Evolutionary conservation across 441 rosid genomes (phyloP).

Genomic region (Biscutella laevigata): DNA sequence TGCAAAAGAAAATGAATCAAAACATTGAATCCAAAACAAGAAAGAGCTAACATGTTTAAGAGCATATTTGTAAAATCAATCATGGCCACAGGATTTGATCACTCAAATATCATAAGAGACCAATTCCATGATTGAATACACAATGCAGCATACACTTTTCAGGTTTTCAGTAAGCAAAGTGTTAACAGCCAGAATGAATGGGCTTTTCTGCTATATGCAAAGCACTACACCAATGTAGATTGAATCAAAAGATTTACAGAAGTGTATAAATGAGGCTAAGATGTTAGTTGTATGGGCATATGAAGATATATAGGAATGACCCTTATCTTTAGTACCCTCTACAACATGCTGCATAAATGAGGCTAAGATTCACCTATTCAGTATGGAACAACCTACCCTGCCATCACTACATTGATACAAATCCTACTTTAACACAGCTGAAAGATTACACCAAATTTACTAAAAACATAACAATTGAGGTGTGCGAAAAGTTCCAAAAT

Average conservation of each 20-base stretch:
- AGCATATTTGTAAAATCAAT: not conserved
- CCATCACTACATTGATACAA: not conserved
- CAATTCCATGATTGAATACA: not conserved
- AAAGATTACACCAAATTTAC: slow-evolving; percentile 2
- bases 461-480: not conserved
- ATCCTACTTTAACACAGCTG: not conserved
- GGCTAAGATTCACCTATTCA: not conserved
- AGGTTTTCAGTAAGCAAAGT: not conserved
- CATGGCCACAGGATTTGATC: not conserved
- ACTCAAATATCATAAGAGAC: not conserved
- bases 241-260: not conserved
- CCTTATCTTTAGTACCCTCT: not conserved
- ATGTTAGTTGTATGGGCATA: not conserved
- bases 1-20: slow-evolving; percentile 11
- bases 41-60: slow-evolving; percentile 2
- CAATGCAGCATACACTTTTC: slow-evolving; percentile 1
- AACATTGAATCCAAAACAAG: slow-evolving; percentile 7
- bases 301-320: not conserved
- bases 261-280: too few relatives aligned
- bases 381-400: not conserved
- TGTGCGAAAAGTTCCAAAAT: not conserved
- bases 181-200: not conserved
- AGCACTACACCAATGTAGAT: slow-evolving; percentile 5
- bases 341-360: not conserved
- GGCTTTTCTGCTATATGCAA: not conserved